Percentiles rank a stretch among this genome's conserved stretches.
phyloP scores from a whole-genome alignment of 108 stramenopile genomes.

The Cylindrotheca closterium region DNA sequence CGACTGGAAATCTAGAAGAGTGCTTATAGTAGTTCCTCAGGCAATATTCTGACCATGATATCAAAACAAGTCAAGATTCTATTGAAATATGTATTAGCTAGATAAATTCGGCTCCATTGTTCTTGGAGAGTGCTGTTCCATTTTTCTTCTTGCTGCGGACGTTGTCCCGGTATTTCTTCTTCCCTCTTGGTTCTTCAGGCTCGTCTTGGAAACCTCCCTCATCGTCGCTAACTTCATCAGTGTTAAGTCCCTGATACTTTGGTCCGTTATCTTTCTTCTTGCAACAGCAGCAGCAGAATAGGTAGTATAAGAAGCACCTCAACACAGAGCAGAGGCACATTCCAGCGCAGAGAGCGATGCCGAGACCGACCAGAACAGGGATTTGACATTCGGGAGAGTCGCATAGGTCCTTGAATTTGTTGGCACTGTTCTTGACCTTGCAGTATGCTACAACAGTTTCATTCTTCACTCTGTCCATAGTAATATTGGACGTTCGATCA shows the following conservation, averaged over 20 bases:
- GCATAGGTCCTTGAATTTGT: not conserved
- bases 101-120: no score
- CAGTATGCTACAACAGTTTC: not conserved
- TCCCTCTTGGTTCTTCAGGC: no score
- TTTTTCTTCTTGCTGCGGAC: no score
- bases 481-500: not conserved
- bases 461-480: not conserved
- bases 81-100: no score
- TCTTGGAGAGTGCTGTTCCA: no score
- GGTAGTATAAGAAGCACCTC: conserved; percentile 3
- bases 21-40: no score
- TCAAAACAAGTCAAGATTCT: no score
- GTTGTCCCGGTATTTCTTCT: no score
- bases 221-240: not conserved
- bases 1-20: no score
- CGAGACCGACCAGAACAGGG: not conserved
- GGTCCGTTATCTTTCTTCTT: not conserved
- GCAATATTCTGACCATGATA: no score
- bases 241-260: not conserved
- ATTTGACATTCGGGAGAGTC: conserved; percentile 1
- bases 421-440: not conserved
- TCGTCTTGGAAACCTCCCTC: not conserved
- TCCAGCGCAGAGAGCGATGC: not conserved
- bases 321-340: conserved; percentile 1
- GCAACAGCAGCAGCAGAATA: not conserved